These are phyloP conservation scores for Starmerella cellae DNA, from an alignment of 805 yeast genomes.

Conservation along the genomic window DNA sequence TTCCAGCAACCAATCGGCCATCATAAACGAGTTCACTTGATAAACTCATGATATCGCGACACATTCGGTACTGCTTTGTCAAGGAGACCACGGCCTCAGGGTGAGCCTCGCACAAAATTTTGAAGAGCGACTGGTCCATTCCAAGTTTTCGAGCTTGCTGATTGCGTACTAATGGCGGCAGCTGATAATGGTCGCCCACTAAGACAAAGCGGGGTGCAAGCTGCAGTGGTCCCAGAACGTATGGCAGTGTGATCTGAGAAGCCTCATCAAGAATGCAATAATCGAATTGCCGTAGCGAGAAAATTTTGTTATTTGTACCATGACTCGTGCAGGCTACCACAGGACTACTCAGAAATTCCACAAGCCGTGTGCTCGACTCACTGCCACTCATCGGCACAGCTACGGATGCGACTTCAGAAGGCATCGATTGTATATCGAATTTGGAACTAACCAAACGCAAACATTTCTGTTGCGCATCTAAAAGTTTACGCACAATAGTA, in stretches of 20 bases:
- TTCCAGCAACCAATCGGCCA: conserved; percentile 66
- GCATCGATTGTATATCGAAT: conserved; percentile 34
- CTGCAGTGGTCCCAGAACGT: conserved; percentile 76
- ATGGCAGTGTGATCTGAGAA: conserved; percentile 85
- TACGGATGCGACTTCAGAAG: conserved; percentile 43
- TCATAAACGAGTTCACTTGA: conserved; percentile 70
- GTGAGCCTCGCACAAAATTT: conserved; percentile 52
- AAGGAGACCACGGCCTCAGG: conserved; percentile 68
- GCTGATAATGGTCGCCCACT: conserved; percentile 93
- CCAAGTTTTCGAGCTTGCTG: conserved; percentile 53
- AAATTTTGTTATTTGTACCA: conserved; percentile 53
- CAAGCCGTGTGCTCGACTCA: conserved; percentile 1
- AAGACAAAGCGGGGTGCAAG: conserved; percentile 66
- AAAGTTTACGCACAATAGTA: conserved; percentile 68
- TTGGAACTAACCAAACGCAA: conserved; percentile 51
- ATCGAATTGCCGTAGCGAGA: conserved; percentile 54
- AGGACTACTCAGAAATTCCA: conserved; percentile 35
- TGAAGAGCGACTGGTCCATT: conserved; percentile 64
- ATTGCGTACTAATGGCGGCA: conserved; percentile 74
- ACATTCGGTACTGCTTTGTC: conserved; percentile 83
- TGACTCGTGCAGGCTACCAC: conserved; percentile 85
- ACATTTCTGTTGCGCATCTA: conserved; percentile 36
- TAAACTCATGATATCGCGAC: conserved; percentile 69
- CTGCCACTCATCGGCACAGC: conserved; percentile 4
- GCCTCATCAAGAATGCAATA: conserved; percentile 95